Evolutionary conservation across 148 eudicot species (phyloP).

Genomic region (Chenopodium suecicum): DNA sequence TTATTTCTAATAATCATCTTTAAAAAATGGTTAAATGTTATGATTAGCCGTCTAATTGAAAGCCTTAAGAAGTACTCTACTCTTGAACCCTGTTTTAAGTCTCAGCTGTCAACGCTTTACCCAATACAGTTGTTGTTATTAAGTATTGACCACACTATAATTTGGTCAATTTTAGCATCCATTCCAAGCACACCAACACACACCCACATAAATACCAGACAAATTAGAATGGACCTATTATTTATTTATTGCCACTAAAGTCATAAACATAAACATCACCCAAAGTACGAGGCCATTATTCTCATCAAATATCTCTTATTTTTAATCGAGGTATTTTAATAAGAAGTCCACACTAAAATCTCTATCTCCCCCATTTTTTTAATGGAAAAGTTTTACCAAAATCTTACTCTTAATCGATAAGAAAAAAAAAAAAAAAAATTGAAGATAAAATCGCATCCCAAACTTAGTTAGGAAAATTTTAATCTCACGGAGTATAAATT

Average conservation of each 20-base stretch:
- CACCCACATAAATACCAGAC: background rate
- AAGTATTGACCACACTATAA: background rate
- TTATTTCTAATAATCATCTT: background rate
- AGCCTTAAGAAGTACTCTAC: background rate
- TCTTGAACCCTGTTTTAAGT: background rate
- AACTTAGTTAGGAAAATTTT: no score
- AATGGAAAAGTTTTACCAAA: background rate
- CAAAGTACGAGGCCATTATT: conserved; percentile 11
- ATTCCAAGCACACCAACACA: conserved; percentile 7
- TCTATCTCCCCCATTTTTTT: no score
- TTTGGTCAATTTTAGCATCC: conserved; percentile 3
- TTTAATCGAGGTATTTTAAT: no score
- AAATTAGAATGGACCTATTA: conserved; percentile 9
- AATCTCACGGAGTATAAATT: no score
- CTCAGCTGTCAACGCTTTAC: background rate
- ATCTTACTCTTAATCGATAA: background rate
- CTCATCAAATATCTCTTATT: background rate
- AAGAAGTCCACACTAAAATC: background rate
- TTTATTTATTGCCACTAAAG: background rate
- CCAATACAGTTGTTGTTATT: background rate
- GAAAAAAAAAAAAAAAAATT: no score
- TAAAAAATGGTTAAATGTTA: background rate
- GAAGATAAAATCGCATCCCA: no score
- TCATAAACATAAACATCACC: background rate
- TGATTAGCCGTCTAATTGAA: background rate